Percentiles rank a stretch among this genome's conserved stretches.
Evolutionary conservation across 495 filamentous ascomycete genomes (phyloP).

Genomic region (Podospora pseudopauciseta): DNA sequence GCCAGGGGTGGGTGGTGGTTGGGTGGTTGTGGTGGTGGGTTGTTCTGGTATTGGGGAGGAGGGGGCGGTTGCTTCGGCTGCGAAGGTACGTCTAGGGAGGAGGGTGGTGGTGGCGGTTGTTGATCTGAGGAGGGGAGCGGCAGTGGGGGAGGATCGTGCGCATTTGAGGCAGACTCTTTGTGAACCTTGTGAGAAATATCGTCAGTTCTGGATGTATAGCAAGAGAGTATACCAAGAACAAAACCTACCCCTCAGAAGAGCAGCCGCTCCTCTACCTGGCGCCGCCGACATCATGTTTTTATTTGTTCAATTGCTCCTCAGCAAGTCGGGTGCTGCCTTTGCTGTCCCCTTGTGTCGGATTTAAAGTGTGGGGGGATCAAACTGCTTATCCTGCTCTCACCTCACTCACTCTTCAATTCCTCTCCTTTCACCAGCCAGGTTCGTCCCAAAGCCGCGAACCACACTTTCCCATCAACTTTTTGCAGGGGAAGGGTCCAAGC

Average conservation of each 20-base stretch:
- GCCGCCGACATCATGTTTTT: slow-evolving; percentile 45
- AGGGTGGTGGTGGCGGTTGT: slow-evolving; percentile 1
- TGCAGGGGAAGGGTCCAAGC: slow-evolving; percentile 13
- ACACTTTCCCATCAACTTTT: slow-evolving; percentile 30
- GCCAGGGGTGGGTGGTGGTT: slow-evolving; percentile 17
- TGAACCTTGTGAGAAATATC: slow-evolving; percentile 6
- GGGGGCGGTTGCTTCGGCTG: slow-evolving; percentile 19
- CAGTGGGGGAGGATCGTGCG: slow-evolving; percentile 8
- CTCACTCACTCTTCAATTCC: neutral
- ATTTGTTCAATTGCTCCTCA: slow-evolving; percentile 8
- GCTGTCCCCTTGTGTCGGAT: neutral
- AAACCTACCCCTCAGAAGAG: slow-evolving; percentile 40
- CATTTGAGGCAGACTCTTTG: slow-evolving; percentile 26
- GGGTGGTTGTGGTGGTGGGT: slow-evolving; percentile 10
- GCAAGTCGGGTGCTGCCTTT: neutral
- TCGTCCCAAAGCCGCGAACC: neutral
- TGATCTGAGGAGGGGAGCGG: neutral
- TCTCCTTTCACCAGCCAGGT: neutral
- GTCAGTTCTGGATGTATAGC: slow-evolving; percentile 8
- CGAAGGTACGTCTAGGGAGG: slow-evolving; percentile 11
- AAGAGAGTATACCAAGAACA: neutral
- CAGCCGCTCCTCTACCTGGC: slow-evolving; percentile 47
- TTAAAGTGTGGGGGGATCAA: neutral
- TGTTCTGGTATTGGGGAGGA: slow-evolving; percentile 1
- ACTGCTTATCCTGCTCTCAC: neutral